A percentile compares a stretch with the other conserved stretches of the same genome.
Conservation (phyloP, 345 rosid genomes). For the Odontarrhena argentea region DNA sequence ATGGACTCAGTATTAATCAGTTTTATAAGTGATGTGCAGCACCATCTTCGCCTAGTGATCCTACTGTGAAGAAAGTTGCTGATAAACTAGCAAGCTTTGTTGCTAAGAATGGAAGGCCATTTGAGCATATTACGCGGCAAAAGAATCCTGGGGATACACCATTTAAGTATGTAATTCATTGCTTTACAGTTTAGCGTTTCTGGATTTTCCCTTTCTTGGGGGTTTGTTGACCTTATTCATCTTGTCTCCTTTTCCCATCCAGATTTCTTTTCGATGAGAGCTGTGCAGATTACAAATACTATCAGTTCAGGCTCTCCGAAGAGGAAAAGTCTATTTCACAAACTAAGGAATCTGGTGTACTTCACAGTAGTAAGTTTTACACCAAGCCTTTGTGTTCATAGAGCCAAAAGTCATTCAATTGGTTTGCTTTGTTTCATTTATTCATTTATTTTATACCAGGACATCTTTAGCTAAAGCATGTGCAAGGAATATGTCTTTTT, state of each 20-base stretch:
- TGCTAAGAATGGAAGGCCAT: constrained; percentile 95
- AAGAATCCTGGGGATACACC: constrained; percentile 98
- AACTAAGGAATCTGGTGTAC: constrained; percentile 51
- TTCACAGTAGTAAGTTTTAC: constrained; percentile 51
- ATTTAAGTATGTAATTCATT: constrained; percentile 62
- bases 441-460: neutral
- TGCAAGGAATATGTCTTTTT: neutral
- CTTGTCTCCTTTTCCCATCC: constrained; percentile 33
- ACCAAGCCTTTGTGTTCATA: neutral
- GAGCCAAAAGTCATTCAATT: constrained; percentile 10
- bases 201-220: constrained; percentile 10
- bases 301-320: constrained; percentile 69
- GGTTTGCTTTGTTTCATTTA: neutral
- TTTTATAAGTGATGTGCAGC: constrained; percentile 99
- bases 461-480: constrained; percentile 19
- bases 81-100: constrained; percentile 98
- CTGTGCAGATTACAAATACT: constrained; percentile 85
- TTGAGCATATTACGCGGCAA: constrained; percentile 87
- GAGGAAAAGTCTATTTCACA: constrained; percentile 71
- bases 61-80: constrained; percentile 94
- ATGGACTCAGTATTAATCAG: constrained; percentile 98
- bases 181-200: constrained; percentile 22
- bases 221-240: constrained; percentile 17
- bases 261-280: constrained; percentile 88
- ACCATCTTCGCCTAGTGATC: constrained; percentile 84